phyloP scores from a whole-genome alignment of 768 basidiomycete genomes.

The Agaricus blazei region DNA sequence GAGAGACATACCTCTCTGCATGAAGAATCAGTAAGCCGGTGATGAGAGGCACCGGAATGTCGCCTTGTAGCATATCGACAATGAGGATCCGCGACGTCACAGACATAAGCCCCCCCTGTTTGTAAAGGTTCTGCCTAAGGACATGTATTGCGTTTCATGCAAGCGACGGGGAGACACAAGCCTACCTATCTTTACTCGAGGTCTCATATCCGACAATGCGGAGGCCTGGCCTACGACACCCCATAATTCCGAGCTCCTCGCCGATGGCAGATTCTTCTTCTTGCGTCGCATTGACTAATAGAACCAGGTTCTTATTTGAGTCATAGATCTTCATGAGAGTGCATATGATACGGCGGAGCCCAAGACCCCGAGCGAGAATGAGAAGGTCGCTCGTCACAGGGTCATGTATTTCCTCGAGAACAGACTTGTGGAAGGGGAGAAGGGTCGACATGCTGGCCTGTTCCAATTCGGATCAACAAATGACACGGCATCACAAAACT shows the following conservation, averaged over 20 bases:
- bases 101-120: slow-evolving; percentile 82
- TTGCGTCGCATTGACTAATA: slow-evolving; percentile 77
- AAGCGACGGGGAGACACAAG: background rate
- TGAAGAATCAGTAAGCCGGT: slow-evolving; percentile 89
- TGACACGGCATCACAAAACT: too few species aligned
- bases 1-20: slow-evolving; percentile 68
- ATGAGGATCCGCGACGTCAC: slow-evolving; percentile 93
- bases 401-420: slow-evolving; percentile 67
- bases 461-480: too few species aligned
- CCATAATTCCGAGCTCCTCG: slow-evolving; percentile 90
- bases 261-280: slow-evolving; percentile 91
- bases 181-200: slow-evolving; percentile 70
- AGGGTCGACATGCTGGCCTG: slow-evolving; percentile 36
- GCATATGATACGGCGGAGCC: slow-evolving; percentile 77
- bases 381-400: slow-evolving; percentile 69
- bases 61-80: slow-evolving; percentile 87
- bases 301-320: slow-evolving; percentile 73
- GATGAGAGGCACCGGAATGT: slow-evolving; percentile 80
- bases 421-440: slow-evolving; percentile 63
- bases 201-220: slow-evolving; percentile 82
- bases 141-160: background rate
- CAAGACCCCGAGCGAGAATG: slow-evolving; percentile 86
- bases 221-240: slow-evolving; percentile 82
- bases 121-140: slow-evolving; percentile 77
- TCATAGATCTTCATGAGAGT: slow-evolving; percentile 92